Base-by-base conservation (phyloP, 2,329 filamentous ascomycete species). In the Sarocladium oryzae region DNA sequence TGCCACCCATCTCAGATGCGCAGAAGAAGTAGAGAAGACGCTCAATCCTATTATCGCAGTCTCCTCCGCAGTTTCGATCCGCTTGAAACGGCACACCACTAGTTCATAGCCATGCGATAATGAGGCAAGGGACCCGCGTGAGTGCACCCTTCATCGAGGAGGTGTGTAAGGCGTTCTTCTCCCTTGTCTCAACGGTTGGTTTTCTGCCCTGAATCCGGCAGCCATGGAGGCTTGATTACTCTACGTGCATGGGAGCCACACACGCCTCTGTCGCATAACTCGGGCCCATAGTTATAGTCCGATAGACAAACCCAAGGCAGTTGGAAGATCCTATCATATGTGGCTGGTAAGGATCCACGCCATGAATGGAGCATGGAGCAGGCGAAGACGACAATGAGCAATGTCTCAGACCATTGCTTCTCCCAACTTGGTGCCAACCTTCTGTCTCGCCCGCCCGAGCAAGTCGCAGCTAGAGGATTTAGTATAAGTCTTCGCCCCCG, bases 371-470 rank as follows among this genome's bases (percentile, higher is more conserved):
- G 28, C n/a, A n/a, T 32, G 43, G 33, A 23, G 4, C 11, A 15
- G 26, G 13, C 20, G 26, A 30, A 30, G n/a, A n/a, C n/a, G 24
- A 20, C 43, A 26, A 30, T 33, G 43, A 48, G 16, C 24, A 48
- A 33, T n/a, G 43, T 48, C 43, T 48, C 43, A 48, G 43, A 33
- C 28, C 40, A 20, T 48, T 48, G 28, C 43, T 48, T 48, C 20
- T 48, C 43, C 26, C 16, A 21, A 10, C 9, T 23, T 13, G 43
- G 26, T 20, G 28, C 26, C 24, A 48, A 11, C 4, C 43, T 30
- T 36, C 21, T 48, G 16, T 48, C 43, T 48, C 26, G 43, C 28
- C 15, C 28, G 16, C n/a, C 26, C 23, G 40, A 43, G 23, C 21
- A 23, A 43, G 13, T 26, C 13, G 10, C 43, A 21, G n/a, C 15